Evolutionary conservation across 1,284 basidiomycete genomes (phyloP), one percentile per base, ranked within the genome.

Genomic region (Apiotrichum montevideense): DNA sequence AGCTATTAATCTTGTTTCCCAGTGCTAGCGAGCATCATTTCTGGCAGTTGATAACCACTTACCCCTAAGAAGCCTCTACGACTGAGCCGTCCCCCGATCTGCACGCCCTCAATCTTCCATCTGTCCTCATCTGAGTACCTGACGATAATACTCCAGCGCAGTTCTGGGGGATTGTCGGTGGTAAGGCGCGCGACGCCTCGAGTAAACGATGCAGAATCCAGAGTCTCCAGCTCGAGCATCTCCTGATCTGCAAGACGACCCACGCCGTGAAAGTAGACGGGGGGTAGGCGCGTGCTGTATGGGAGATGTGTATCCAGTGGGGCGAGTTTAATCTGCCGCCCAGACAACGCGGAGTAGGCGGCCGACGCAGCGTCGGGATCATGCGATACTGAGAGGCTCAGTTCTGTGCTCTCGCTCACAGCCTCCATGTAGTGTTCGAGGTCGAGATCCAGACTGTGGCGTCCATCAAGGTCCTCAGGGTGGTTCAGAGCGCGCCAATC

Each of bases 101-200:
- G 72, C 1, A 73, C 71, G 11, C 70, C 66, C 14, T 60, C 58
- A 34, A 59, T 21, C 34, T 47, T 52, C 51, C 48, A 39, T 29
- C 68, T 65, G 57, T 74, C 72, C 42, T 69, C 66, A 1, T 67
- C 69, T 1, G 63, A 58, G 55, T 72, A 71, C 15, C 71, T 54
- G 15, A 76, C 68, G 5, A 76, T 61, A 51, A 74, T 48, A 3
- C 71, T 73, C 71, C 70, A 73, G 40, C 72, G 66, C 11, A 74
- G 62, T 54, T 74, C 65, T 3, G 74, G 74, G 11, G 70, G 71
- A 46, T 66, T 43, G 54, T 76, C 74, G 39, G 69, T 56, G 32
- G 74, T 76, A 9, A 76, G 61, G 6, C 65, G 59, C 21, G 67
- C 72, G 3, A 55, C 56, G 9, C 59, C 59, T 5, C 52, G 49